Base-by-base conservation (phyloP, 805 yeast species). In the Wickerhamiella kurtzmanii region DNA sequence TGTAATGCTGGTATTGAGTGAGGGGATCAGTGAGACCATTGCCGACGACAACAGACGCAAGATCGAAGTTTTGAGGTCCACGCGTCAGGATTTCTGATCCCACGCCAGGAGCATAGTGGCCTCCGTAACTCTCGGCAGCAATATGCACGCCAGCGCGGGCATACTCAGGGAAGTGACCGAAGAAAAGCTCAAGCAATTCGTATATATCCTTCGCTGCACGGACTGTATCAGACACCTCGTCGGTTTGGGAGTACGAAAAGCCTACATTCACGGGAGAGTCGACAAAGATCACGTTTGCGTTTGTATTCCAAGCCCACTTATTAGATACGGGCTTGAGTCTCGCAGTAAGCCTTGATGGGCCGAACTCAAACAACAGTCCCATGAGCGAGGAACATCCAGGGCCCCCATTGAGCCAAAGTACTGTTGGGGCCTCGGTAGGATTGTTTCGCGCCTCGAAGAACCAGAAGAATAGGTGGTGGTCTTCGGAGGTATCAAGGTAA, bases 231-330 rank as follows among this genome's bases (percentile, higher is more conserved):
- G 79, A 66, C 17, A 49, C 49, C 5, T 49, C 46, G 19, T 77
- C 73, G 9, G 41, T 6, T 41, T 69, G 66, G 35, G 94, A 82
- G 64, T 83, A 82, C 0, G 95, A 85, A 65, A 78, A 89, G 19
- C 96, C 97, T 32, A 84, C 94, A 49, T 84, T 83, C 42, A 87
- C 84, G 4, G 97, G 97, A 64, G 88, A 96, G 63, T 88, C 97
- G 51, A 88, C 71, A 68, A 82, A 88, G 51, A 88, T 81, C 17
- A 88, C 84, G 18, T 88, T 76, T 21, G 97, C 96, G 60, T 87
- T 87, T 20, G 94, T 92, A 64, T 88, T 88, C 62, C 66, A 69
- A 28, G 21, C 45, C 16, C 25, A 19, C 25, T 43, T 22, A 16
- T 15, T 15, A 5, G n/a, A 11, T 35, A 75, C 74, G 15, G 92